A percentile compares a stretch with the other conserved stretches of the same genome.
These are phyloP conservation scores for Populus hybrid DNA, from an alignment of 441 rosid genomes.

Conservation along the genomic window DNA sequence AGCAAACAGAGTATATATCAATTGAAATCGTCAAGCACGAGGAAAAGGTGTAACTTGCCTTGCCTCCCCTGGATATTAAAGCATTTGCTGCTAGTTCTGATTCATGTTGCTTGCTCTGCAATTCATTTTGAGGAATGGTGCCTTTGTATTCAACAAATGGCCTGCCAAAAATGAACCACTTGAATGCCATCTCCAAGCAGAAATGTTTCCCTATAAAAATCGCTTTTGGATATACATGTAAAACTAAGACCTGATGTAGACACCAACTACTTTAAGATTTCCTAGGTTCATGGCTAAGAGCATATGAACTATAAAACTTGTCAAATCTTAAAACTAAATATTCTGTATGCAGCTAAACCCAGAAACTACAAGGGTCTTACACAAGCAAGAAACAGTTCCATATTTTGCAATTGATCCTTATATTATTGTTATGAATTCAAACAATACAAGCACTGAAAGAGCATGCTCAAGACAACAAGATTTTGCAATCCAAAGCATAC, in stretches of 20 bases:
- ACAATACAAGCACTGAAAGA: not conserved
- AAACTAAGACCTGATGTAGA: not conserved
- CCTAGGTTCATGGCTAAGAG: not conserved
- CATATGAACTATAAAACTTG: not conserved
- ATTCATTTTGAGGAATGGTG: slow-evolving; percentile 42
- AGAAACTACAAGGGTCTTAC: not conserved
- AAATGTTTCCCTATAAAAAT: not conserved
- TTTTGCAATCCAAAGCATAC: slow-evolving; percentile 28
- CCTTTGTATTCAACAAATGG: slow-evolving; percentile 85
- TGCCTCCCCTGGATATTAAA: slow-evolving; percentile 62
- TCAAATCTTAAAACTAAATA: not conserved
- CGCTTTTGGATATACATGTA: not conserved
- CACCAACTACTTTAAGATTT: not conserved
- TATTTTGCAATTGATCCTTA: not conserved
- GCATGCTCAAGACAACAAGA: not conserved
- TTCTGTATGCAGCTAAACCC: not conserved
- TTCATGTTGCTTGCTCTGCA: slow-evolving; percentile 54
- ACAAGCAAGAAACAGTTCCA: slow-evolving; percentile 1
- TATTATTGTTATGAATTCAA: not conserved
- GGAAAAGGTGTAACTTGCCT: slow-evolving; percentile 32
- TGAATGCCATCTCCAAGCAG: slow-evolving; percentile 6
- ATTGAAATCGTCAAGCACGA: not conserved
- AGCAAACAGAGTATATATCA: not conserved
- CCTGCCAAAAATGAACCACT: slow-evolving; percentile 27
- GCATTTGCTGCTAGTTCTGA: slow-evolving; percentile 59